A percentile compares a stretch with the other conserved stretches of the same genome.
Conservation (phyloP, 495 filamentous ascomycete genomes). For the Arthonia radiata region DNA sequence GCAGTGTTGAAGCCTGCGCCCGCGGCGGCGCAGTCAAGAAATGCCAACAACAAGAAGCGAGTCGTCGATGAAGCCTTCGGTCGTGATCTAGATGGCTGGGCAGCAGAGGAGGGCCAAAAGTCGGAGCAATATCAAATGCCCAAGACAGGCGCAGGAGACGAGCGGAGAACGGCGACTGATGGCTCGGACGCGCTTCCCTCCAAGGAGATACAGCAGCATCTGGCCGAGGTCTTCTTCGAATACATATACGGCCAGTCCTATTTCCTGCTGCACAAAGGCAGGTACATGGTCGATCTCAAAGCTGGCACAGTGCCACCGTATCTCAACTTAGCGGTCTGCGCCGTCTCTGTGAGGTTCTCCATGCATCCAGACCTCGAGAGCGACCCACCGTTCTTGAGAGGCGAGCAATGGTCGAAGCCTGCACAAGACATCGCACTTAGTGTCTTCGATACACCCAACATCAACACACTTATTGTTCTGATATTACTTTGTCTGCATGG, state of each 20-base stretch:
- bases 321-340: slow-evolving; percentile 72
- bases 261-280: slow-evolving; percentile 86
- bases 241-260: slow-evolving; percentile 91
- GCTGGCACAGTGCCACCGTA: slow-evolving; percentile 55
- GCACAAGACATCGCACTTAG: slow-evolving; percentile 65
- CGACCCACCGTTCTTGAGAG: slow-evolving; percentile 69
- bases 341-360: slow-evolving; percentile 84
- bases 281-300: slow-evolving; percentile 55
- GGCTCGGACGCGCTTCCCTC: slow-evolving; percentile 67
- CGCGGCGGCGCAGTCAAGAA: slow-evolving; percentile 22
- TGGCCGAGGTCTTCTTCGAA: slow-evolving; percentile 89
- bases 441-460: slow-evolving; percentile 83
- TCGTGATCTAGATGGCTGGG: slow-evolving; percentile 60
- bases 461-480: slow-evolving; percentile 77
- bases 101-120: slow-evolving; percentile 30
- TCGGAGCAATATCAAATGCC: slow-evolving; percentile 3
- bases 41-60: slow-evolving; percentile 45
- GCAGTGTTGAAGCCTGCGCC: slow-evolving; percentile 57
- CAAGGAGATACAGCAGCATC: slow-evolving; percentile 76
- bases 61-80: slow-evolving; percentile 75
- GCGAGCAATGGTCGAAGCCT: slow-evolving; percentile 67
- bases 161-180: slow-evolving; percentile 47
- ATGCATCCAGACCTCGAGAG: slow-evolving; percentile 68
- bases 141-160: slow-evolving; percentile 25
- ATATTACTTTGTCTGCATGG: slow-evolving; percentile 77